Percentiles rank a stretch among this genome's conserved stretches.
Evolutionary conservation across 106 monocot genomes (phyloP).

Genomic region (Cymbidium sinense): DNA sequence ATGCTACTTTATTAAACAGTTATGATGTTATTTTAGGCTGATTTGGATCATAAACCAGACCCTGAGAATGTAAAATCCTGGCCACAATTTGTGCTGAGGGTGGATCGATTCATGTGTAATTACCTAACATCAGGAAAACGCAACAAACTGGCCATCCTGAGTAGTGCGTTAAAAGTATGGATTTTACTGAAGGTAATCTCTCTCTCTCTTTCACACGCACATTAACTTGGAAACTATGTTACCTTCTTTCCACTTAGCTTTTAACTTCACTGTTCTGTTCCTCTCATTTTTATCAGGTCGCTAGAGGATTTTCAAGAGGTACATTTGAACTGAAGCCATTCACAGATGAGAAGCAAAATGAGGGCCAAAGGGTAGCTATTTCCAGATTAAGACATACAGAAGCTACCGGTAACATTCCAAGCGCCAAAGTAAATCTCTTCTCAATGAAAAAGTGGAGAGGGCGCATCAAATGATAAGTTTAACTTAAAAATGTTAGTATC

Average conservation of each 20-base stretch:
- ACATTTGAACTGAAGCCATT: slow-evolving; percentile 75
- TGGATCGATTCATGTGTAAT: slow-evolving; percentile 86
- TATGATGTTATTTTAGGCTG: slow-evolving; percentile 25
- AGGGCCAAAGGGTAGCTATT: slow-evolving; percentile 39
- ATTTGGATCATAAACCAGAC: slow-evolving; percentile 47
- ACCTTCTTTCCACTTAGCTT: too few species aligned
- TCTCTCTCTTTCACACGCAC: background rate
- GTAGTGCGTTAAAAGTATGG: slow-evolving; percentile 92
- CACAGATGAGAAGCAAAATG: slow-evolving; percentile 40
- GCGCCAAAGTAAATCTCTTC: slow-evolving; percentile 57
- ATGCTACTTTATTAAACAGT: too few species aligned
- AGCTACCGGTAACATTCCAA: slow-evolving; percentile 45
- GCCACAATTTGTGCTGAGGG: slow-evolving; percentile 83
- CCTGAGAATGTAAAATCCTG: slow-evolving; percentile 74
- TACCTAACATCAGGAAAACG: slow-evolving; percentile 84
- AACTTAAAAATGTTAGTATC: too few species aligned
- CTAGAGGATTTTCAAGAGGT: slow-evolving; percentile 77
- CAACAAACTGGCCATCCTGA: slow-evolving; percentile 72
- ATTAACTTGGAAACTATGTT: too few species aligned
- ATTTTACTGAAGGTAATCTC: slow-evolving; percentile 80
- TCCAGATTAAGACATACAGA: slow-evolving; percentile 45
- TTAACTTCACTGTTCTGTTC: background rate
- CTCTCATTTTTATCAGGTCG: slow-evolving; percentile 41
- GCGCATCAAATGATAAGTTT: slow-evolving; percentile 40
- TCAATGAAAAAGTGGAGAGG: slow-evolving; percentile 80